Base-by-base conservation (phyloP, 352 stramenopile genomes). In the Globisporangium viniferum region DNA sequence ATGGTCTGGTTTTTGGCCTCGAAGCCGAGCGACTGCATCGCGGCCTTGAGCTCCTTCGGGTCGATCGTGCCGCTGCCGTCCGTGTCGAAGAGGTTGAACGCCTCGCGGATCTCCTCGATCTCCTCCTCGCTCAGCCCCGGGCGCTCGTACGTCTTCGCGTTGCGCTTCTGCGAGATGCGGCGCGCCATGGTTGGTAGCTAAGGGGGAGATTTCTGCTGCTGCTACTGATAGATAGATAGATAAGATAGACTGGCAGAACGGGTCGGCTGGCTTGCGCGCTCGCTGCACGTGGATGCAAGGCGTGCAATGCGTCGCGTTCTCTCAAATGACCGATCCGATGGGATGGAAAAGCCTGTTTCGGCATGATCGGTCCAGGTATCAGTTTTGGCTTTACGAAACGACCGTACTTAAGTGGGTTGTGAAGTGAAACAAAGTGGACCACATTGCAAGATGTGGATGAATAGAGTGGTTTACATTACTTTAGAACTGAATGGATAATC, bases 1-100 rank as follows among this genome's bases (percentile, higher is more conserved):
- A 99, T 98, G 35, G 97, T 97, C 80, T 99, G 93, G 78, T 99
- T 98, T 80, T 98, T 99, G 57, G 93, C 90, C 74, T 99, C 94
- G 69, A 98, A 99, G 59, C 96, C 97, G 6, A 99, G 81, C 59
- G 96, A 97, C 63, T 97, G 89, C 97, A 99, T 99, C 18, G 94
- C 94, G 2, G 97, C 92, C 70, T 98, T 98, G 39, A 99, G 88
- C 71, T 99, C 97, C 78, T 99, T 98, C 5, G 91, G 90, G 80
- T 99, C 94, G 77, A 99, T 99, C 48, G 92, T 98, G 55, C 97
- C 97, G 65, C 84, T 92, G n/a, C 93, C 94, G 73, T 99, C 97
- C 33, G 94, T 98, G 77, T 99, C 97, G 68, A 99, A 99, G 24
- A 99, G 81, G 73, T 99, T 94, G 77, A 99, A 99, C 15, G 96